Evolutionary conservation across 202 grass and related monocot species (phyloP).

Genomic region (Dendrocalamus latiflorus): DNA sequence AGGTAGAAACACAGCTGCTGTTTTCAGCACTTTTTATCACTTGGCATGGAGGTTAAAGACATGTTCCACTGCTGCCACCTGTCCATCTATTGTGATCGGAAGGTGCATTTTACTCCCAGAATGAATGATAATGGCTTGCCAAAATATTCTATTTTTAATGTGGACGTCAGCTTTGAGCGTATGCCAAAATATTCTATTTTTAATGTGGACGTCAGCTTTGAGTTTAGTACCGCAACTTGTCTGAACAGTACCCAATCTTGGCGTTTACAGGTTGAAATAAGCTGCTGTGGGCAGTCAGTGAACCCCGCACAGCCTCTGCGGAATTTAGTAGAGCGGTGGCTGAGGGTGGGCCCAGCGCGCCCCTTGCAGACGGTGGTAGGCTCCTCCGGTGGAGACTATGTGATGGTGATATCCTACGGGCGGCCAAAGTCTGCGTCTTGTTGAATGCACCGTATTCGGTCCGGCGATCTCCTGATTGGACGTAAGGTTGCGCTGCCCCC

Average conservation of each 20-base stretch:
- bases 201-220: background rate
- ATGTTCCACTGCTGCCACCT: background rate
- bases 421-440: constrained; percentile 3
- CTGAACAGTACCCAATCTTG: background rate
- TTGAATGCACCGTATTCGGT: too few species aligned
- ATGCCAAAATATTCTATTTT: too few species aligned
- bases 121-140: background rate
- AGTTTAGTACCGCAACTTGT: background rate
- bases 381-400: constrained; percentile 57
- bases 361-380: constrained; percentile 46
- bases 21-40: background rate
- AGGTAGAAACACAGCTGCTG: background rate
- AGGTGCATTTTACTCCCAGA: background rate
- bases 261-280: constrained; percentile 60
- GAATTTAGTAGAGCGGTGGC: constrained; percentile 61
- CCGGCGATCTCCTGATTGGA: background rate
- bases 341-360: constrained; percentile 34
- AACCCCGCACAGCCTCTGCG: constrained; percentile 44
- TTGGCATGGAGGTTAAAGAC: background rate
- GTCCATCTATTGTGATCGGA: background rate
- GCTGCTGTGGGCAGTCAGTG: constrained; percentile 52
- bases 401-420: constrained; percentile 62
- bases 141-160: background rate
- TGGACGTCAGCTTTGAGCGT: too few species aligned
- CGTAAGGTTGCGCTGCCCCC: background rate